phyloP scores from a whole-genome alignment of 2,329 filamentous ascomycete genomes.

The Diplodia scrobiculata region DNA sequence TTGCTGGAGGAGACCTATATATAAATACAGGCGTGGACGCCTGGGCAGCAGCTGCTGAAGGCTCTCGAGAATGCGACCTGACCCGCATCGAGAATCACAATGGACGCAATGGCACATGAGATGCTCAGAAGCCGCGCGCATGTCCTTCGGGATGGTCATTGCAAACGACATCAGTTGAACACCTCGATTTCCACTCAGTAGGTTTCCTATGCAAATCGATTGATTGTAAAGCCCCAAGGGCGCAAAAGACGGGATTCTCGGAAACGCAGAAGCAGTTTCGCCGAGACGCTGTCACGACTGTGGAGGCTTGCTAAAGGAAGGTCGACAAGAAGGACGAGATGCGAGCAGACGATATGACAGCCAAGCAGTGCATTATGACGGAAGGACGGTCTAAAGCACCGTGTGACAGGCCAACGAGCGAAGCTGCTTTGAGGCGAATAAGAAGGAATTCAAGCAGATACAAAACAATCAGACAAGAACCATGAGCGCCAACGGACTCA shows the following conservation, averaged over 20 bases:
- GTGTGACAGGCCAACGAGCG: neutral
- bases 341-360: neutral
- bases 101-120: neutral
- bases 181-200: neutral
- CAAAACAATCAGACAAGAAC: neutral
- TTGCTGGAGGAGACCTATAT: no score
- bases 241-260: neutral
- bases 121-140: neutral
- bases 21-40: no score
- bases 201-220: neutral
- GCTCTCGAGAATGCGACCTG: no score
- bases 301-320: neutral
- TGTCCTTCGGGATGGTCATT: neutral
- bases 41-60: no score
- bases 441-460: neutral
- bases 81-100: neutral
- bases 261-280: neutral
- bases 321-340: neutral
- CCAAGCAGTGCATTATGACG: neutral
- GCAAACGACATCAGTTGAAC: neutral
- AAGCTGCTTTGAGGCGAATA: neutral
- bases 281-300: neutral
- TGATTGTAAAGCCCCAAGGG: neutral
- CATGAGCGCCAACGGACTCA: neutral
- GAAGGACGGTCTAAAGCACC: neutral